These are phyloP conservation scores for Uronychia setigera DNA, from an alignment of 73 alveolate species.

Conservation along the genomic window DNA sequence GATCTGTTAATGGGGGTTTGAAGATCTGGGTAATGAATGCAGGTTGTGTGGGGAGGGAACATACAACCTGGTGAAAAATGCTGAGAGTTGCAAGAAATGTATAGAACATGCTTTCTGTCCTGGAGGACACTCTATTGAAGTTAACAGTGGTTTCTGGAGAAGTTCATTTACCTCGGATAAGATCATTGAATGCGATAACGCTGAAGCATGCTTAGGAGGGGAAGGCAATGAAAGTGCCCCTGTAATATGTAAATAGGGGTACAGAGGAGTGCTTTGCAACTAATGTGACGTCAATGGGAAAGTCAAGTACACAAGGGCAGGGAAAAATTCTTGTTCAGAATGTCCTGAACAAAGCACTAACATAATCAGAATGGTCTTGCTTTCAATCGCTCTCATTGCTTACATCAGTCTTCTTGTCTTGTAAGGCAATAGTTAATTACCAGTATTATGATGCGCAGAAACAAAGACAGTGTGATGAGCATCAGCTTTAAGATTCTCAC, in stretches of 20 bases:
- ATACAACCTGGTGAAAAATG: conserved; percentile 3
- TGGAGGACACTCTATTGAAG: conserved; percentile 16
- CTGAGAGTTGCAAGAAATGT: conserved; percentile 19
- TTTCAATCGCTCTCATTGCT: neutral
- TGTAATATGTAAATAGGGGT: conserved; percentile 16
- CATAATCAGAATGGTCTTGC: neutral
- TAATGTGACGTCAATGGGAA: neutral
- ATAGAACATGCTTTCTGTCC: neutral
- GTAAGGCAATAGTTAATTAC: neutral
- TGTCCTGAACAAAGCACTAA: conserved; percentile 6
- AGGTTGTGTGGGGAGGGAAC: conserved; percentile 9
- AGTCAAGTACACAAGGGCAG: neutral
- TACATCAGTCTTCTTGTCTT: neutral
- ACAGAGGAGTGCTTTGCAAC: conserved; percentile 11
- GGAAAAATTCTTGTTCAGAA: neutral
- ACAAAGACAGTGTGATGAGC: neutral
- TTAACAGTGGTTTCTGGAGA: conserved; percentile 27
- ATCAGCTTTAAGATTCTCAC: neutral
- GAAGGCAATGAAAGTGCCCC: neutral
- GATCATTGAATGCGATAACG: conserved; percentile 5
- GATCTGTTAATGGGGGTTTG: no score
- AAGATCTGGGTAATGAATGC: no score
- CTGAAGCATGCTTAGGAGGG: conserved; percentile 32
- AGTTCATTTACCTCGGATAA: neutral
- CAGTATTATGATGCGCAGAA: neutral